phyloP scores from a whole-genome alignment of 371 early-diverging fungal genomes.

The Zychaea mexicana region DNA sequence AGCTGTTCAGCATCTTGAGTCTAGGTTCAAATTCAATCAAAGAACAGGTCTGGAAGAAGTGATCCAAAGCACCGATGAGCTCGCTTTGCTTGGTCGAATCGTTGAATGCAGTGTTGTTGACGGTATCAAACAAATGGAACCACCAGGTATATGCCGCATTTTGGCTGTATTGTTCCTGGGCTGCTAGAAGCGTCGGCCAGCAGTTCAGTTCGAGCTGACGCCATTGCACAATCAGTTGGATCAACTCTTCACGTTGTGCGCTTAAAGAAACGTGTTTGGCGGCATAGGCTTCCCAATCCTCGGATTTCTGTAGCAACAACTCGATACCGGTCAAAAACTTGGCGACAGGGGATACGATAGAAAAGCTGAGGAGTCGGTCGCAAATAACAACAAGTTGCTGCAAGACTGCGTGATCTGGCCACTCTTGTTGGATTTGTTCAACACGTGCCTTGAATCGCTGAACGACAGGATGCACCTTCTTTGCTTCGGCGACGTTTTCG shows the following conservation, averaged over 20 bases:
- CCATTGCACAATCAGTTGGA: slow-evolving; percentile 83
- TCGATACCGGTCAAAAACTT: slow-evolving; percentile 92
- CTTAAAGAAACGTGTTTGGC: slow-evolving; percentile 82
- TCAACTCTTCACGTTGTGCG: slow-evolving; percentile 72
- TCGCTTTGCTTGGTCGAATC: slow-evolving; percentile 21
- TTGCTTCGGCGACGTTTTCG: slow-evolving; percentile 75
- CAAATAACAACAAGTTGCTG: slow-evolving; percentile 71
- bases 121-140: slow-evolving; percentile 83
- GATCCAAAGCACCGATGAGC: slow-evolving; percentile 62
- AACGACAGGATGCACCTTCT: slow-evolving; percentile 66
- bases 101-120: slow-evolving; percentile 37
- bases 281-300: slow-evolving; percentile 96
- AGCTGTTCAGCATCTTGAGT: slow-evolving; percentile 74
- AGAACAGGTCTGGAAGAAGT: slow-evolving; percentile 80
- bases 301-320: slow-evolving; percentile 80
- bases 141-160: slow-evolving; percentile 78
- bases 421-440: slow-evolving; percentile 51
- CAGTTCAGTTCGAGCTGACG: slow-evolving; percentile 88
- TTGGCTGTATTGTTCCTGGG: slow-evolving; percentile 75
- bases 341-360: slow-evolving; percentile 84
- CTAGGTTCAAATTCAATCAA: slow-evolving; percentile 85
- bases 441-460: slow-evolving; percentile 67
- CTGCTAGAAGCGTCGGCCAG: slow-evolving; percentile 87
- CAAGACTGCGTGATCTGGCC: slow-evolving; percentile 93
- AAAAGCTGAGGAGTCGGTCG: slow-evolving; percentile 73